Percentiles rank a stretch among this genome's conserved stretches.
Conservation (phyloP, 2,329 filamentous ascomycete genomes). For the Epichloe uncinata region DNA sequence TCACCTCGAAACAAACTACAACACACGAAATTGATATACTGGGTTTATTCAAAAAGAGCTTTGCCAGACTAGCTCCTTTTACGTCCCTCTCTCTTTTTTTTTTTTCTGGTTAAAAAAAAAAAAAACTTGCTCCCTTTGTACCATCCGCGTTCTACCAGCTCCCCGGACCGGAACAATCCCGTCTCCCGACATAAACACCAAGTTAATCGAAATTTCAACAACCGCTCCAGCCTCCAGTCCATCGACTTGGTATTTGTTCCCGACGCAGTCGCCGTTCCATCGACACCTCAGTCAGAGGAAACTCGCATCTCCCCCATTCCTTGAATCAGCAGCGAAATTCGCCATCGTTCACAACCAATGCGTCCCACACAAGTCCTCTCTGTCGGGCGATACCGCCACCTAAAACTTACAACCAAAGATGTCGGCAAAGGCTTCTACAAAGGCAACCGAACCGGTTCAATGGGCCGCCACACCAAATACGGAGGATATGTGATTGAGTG, state of each 20-base stretch:
- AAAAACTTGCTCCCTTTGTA: too few species aligned
- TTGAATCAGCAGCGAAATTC: slow-evolving; percentile 1
- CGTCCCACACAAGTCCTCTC: slow-evolving; percentile 55
- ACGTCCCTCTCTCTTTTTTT: too few species aligned
- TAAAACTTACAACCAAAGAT: slow-evolving; percentile 81
- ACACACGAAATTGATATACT: too few species aligned
- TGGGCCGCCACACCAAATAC: slow-evolving; percentile 72
- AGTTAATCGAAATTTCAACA: slow-evolving; percentile 9
- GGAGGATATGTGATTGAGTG: slow-evolving; percentile 79
- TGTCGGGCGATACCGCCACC: slow-evolving; percentile 55
- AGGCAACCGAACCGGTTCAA: slow-evolving; percentile 76
- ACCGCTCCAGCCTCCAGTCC: not conserved
- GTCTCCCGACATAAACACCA: slow-evolving; percentile 5
- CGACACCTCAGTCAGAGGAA: too few species aligned
- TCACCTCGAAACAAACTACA: too few species aligned
- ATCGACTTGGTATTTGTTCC: too few species aligned
- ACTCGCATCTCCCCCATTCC: not conserved
- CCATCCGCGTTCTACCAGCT: not conserved
- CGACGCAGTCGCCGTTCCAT: too few species aligned
- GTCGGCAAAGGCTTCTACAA: slow-evolving; percentile 95
- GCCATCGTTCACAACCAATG: slow-evolving; percentile 29
- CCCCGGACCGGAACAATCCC: slow-evolving; percentile 19
- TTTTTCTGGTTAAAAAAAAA: too few species aligned
- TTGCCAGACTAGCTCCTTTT: too few species aligned
- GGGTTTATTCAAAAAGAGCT: too few species aligned